These are phyloP conservation scores for Pythium aphanidermatum DNA, from an alignment of 352 stramenopile species.

Conservation along the genomic window DNA sequence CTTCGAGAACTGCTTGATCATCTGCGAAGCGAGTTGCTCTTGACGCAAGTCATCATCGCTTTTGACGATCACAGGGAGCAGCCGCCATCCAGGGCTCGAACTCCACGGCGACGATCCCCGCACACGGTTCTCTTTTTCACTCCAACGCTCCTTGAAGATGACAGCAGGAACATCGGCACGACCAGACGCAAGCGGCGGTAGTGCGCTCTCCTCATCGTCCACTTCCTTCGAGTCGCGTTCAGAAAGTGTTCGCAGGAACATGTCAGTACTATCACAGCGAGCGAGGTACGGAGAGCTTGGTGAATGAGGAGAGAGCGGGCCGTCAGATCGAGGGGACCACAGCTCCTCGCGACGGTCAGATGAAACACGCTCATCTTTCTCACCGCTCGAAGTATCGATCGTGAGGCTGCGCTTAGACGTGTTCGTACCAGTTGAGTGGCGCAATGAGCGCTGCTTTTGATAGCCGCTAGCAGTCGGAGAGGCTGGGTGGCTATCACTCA, in stretches of 20 bases:
- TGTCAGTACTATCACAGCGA: constrained; percentile 76
- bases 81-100: constrained; percentile 78
- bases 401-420: constrained; percentile 31
- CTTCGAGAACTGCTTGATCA: constrained; percentile 93
- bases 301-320: constrained; percentile 42
- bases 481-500: not conserved
- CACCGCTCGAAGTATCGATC: constrained; percentile 35
- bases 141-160: constrained; percentile 95
- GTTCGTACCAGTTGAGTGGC: constrained; percentile 7
- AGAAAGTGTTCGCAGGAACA: constrained; percentile 56
- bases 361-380: constrained; percentile 4
- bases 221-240: constrained; percentile 64
- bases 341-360: constrained; percentile 11
- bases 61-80: constrained; percentile 96
- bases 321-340: constrained; percentile 65
- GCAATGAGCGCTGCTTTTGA: constrained; percentile 18
- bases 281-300: constrained; percentile 43
- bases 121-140: constrained; percentile 91
- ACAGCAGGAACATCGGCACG: constrained; percentile 46
- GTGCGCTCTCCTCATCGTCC: constrained; percentile 43
- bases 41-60: constrained; percentile 97
- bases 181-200: constrained; percentile 14
- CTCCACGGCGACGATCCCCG: constrained; percentile 84
- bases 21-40: constrained; percentile 96
- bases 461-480: not conserved